Base-by-base conservation (phyloP, 805 yeast genomes). In the Metschnikowia peoriensis region DNA sequence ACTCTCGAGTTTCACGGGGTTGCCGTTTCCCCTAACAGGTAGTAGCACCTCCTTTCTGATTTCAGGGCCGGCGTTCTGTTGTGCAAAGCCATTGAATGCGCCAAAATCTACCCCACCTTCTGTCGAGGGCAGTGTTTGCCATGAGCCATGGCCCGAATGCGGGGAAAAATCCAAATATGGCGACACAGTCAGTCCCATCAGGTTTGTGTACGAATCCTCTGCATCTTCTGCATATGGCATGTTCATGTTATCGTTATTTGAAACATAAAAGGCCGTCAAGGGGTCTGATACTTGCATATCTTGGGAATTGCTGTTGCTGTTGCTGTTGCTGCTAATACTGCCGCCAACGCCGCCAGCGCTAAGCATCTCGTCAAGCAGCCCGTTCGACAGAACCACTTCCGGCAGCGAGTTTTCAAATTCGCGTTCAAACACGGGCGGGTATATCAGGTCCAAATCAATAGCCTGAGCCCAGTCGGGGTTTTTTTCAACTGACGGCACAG, bases 401-500 rank as follows among this genome's bases (percentile, higher is more conserved):
- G 52, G 52, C 32, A 41, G 37, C 11, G 44, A 41, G 6, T 44
- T 41, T n/a, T 50, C 49, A 49, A 44, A 50, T 37, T 50, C 44
- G 17, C 32, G 38, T 50, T 53, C 50, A 39, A 41, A 39, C 6
- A 37, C 15, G 9, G 50, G 50, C 32, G 42, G 10, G 34, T 37
- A 44, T 8, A 35, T 38, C 41, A 46, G 50, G 38, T 39, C 52
- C 42, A 38, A 29, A 22, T 46, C 50, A 28, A 51, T 46, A 17
- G 48, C 50, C 16, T 45, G 17, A 32, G 48, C 51, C 58, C 58
- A 57, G 12, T 48, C 53, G 9, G 43, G 35, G 22, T 42, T 14
- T 47, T 49, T 46, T 9, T 55, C 60, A 3, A 55, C 22, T 11
- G 54, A 15, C 10, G 60, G 60, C 17, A 55, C 56, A 15, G 58